phyloP scores from a whole-genome alignment of 2,329 filamentous ascomycete genomes.

The Scleromitrula shiraiana region DNA sequence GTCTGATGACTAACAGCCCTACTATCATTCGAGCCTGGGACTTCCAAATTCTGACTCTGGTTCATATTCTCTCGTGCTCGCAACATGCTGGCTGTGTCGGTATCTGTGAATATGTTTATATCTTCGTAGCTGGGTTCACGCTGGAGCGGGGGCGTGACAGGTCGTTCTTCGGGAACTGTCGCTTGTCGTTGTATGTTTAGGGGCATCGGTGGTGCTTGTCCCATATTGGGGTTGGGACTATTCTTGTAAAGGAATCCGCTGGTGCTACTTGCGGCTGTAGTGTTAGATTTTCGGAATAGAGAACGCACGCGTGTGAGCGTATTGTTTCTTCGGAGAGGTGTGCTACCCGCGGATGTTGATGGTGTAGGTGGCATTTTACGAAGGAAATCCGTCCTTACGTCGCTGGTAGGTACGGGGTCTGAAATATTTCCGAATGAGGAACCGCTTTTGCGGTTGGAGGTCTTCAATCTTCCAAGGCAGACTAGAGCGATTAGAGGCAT shows the following conservation, averaged over 20 bases:
- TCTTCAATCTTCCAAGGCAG: constrained; percentile 26
- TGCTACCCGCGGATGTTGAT: constrained; percentile 11
- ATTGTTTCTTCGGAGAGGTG: constrained; percentile 2
- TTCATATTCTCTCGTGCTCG: constrained; percentile 9
- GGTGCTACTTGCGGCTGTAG: background rate
- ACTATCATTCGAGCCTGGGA: background rate
- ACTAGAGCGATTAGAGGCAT: constrained; percentile 35
- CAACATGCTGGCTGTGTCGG: constrained; percentile 33
- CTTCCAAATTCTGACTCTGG: background rate
- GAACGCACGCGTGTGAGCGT: constrained; percentile 21
- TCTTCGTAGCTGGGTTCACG: constrained; percentile 40
- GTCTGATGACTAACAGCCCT: constrained; percentile 26
- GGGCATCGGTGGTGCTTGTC: constrained; percentile 20
- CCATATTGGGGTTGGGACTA: no score
- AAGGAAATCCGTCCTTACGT: constrained; percentile 46
- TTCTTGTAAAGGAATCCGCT: background rate
- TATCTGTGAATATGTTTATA: constrained; percentile 47
- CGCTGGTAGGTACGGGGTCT: constrained; percentile 43
- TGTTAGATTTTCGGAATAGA: constrained; percentile 22
- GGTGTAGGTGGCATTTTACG: constrained; percentile 29
- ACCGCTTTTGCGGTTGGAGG: constrained; percentile 27
- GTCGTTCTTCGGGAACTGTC: constrained; percentile 3
- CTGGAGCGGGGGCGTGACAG: constrained; percentile 32
- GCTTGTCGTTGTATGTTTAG: constrained; percentile 14
- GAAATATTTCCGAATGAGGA: constrained; percentile 41